These are phyloP conservation scores for Phytophthora ohioensis DNA, from an alignment of 352 stramenopile species.

Conservation along the genomic window DNA sequence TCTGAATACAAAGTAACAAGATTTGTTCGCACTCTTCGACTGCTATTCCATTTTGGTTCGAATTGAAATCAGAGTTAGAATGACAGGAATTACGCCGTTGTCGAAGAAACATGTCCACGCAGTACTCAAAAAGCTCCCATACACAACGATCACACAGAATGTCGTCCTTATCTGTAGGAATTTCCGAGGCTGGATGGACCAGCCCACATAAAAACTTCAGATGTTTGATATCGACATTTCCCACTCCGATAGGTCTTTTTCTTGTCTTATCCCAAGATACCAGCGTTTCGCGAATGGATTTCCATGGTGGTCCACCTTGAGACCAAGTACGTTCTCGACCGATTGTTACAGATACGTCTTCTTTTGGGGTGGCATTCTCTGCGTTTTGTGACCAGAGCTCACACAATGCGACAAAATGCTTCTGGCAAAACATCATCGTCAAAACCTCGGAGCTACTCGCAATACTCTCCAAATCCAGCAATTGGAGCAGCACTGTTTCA, in stretches of 20 bases:
- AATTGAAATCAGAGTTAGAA: not conserved
- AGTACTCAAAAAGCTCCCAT: constrained; percentile 32
- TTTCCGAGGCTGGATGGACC: not conserved
- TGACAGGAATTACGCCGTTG: not conserved
- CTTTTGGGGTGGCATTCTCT: not conserved
- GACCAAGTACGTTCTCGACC: not conserved
- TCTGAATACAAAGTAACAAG: constrained; percentile 20
- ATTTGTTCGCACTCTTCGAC: constrained; percentile 6
- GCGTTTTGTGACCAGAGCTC: constrained; percentile 4
- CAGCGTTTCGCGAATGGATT: constrained; percentile 24
- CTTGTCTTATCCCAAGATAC: constrained; percentile 11
- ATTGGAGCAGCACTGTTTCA: constrained; percentile 20
- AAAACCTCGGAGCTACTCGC: constrained; percentile 6
- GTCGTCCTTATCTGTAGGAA: not conserved
- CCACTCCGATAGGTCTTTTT: not conserved
- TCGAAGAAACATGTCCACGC: constrained; percentile 16
- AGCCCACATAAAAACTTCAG: constrained; percentile 34
- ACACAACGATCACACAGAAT: not conserved
- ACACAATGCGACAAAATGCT: constrained; percentile 26
- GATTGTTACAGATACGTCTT: not conserved
- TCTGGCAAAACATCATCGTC: constrained; percentile 22
- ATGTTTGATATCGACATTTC: constrained; percentile 36
- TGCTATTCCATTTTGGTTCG: not conserved
- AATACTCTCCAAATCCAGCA: constrained; percentile 26
- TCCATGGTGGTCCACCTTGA: constrained; percentile 17